A percentile compares a stretch with the other conserved stretches of the same genome.
phyloP scores from a whole-genome alignment of 768 basidiomycete genomes.

The Trametes gibbosa region DNA sequence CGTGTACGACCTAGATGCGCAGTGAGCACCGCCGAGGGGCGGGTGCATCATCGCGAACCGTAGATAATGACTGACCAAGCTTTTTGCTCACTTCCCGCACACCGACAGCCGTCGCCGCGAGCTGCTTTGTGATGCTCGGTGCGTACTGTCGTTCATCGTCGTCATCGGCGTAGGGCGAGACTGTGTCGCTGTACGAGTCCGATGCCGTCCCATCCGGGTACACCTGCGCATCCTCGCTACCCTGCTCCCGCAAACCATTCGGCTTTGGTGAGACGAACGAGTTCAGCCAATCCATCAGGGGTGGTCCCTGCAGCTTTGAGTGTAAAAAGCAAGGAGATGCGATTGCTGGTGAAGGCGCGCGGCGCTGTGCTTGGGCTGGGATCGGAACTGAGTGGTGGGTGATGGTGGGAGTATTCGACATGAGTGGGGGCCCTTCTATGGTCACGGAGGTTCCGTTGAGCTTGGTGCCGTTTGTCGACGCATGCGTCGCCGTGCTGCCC shows the following conservation, averaged over 20 bases:
- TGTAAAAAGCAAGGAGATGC: conserved; percentile 91
- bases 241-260: conserved; percentile 13
- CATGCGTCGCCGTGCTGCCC: background rate
- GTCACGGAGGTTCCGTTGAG: conserved; percentile 19
- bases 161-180: conserved; percentile 20
- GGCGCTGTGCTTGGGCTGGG: conserved; percentile 11
- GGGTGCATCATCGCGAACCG: conserved; percentile 12
- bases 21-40: conserved; percentile 17
- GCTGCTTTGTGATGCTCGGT: conserved; percentile 81
- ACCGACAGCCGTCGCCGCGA: conserved; percentile 95
- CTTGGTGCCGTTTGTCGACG: conserved; percentile 15
- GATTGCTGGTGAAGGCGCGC: conserved; percentile 14
- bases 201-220: conserved; percentile 24
- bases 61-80: conserved; percentile 59
- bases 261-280: conserved; percentile 7
- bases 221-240: conserved; percentile 20
- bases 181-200: conserved; percentile 22
- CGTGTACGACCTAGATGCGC: conserved; percentile 77
- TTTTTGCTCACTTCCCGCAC: conserved; percentile 99
- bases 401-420: conserved; percentile 13
- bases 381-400: conserved; percentile 16
- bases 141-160: conserved; percentile 69
- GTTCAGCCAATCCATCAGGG: conserved; percentile 70
- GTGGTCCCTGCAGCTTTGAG: conserved; percentile 83
- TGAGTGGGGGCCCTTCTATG: conserved; percentile 6